These are phyloP conservation scores for Neltuma alba DNA, from an alignment of 306 rosid genomes.

Conservation along the genomic window DNA sequence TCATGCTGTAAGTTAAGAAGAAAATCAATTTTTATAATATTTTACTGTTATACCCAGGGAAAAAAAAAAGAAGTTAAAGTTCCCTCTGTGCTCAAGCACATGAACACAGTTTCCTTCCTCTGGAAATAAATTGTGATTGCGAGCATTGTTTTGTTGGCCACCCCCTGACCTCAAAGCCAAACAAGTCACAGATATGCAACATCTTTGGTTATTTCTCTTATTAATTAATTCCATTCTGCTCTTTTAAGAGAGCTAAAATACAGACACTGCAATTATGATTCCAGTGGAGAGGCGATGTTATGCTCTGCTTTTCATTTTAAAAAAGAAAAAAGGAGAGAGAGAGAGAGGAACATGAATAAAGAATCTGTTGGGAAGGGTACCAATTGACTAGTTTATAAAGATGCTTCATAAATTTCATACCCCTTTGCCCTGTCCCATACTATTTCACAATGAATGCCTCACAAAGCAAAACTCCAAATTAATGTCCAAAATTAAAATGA, in stretches of 20 bases:
- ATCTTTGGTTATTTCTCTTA: not conserved
- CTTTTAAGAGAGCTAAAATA: not conserved
- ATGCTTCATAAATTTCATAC: conserved; percentile 16
- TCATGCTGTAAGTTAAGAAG: too few species aligned
- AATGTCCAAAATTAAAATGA: too few species aligned
- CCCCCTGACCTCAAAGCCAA: too few species aligned
- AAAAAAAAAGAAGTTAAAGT: too few species aligned
- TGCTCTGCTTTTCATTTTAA: not conserved
- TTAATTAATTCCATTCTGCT: not conserved
- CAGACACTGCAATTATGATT: not conserved
- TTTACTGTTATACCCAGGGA: too few species aligned
- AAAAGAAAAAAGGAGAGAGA: not conserved
- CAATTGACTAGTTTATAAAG: not conserved
- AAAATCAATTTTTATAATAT: too few species aligned
- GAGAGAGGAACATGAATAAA: not conserved
- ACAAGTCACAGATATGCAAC: too few species aligned
- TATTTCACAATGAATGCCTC: not conserved
- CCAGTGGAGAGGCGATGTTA: not conserved
- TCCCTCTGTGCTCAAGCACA: too few species aligned
- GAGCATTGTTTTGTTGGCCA: too few species aligned
- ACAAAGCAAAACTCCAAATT: not conserved
- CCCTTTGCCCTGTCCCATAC: not conserved
- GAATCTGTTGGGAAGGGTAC: not conserved
- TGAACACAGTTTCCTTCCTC: too few species aligned
- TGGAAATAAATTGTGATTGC: too few species aligned